Percentiles rank a stretch among this genome's conserved stretches.
Conservation (phyloP, 2,329 filamentous ascomycete genomes). For the Aspergillus fijiensis region DNA sequence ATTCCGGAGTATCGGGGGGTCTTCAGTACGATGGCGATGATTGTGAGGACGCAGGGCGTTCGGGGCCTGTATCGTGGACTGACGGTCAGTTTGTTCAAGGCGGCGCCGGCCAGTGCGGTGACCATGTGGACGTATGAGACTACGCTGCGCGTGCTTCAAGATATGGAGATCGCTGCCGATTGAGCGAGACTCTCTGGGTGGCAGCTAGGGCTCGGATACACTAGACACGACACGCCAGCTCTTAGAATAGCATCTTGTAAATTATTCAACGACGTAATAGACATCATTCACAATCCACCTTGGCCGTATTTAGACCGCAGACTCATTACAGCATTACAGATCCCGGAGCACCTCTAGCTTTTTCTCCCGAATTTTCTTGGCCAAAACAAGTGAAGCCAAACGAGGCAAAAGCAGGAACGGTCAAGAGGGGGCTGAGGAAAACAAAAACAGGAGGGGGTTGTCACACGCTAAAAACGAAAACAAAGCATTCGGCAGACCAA, state of each 20-base stretch:
- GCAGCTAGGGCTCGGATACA: neutral
- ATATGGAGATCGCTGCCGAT: conserved; percentile 30
- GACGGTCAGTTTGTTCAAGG: conserved; percentile 85
- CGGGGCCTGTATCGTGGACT: conserved; percentile 84
- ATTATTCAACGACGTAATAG: conserved; percentile 3
- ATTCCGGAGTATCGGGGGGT: conserved; percentile 81
- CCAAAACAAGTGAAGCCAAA: conserved; percentile 10
- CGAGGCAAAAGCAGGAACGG: conserved; percentile 1
- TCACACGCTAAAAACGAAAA: conserved; percentile 20
- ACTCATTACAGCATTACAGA: neutral
- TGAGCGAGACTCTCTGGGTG: conserved; percentile 5
- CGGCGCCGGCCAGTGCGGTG: conserved; percentile 86
- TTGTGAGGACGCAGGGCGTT: conserved; percentile 70
- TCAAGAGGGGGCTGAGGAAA: conserved; percentile 20
- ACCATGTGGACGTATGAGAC: conserved; percentile 95
- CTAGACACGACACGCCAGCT: neutral
- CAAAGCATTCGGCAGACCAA: conserved; percentile 19
- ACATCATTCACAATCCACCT: neutral
- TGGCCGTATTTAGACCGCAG: neutral
- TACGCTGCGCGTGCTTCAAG: conserved; percentile 61
- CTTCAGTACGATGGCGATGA: conserved; percentile 63
- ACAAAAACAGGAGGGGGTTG: conserved; percentile 27
- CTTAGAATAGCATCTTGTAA: conserved; percentile 8
- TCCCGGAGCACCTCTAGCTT: conserved; percentile 4
- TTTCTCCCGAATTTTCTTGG: conserved; percentile 8